Conservation (phyloP, 108 stramenopile genomes). For the Cyclostephanos tholiformis region DNA sequence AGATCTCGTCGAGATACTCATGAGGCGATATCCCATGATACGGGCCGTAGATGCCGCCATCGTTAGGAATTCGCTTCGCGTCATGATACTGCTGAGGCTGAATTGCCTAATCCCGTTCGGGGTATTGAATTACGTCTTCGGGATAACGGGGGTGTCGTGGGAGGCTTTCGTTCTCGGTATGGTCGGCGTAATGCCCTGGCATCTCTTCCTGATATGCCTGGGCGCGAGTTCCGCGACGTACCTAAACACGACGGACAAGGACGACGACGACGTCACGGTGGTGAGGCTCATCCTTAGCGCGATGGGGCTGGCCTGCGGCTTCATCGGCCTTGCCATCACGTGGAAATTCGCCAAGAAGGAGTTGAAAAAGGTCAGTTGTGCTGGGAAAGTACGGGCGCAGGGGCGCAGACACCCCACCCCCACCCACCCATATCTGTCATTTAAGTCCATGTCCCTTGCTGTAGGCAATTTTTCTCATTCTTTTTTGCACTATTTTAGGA, state of each 20-base stretch:
- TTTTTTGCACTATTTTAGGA: background rate
- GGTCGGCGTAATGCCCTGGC: slow-evolving; percentile 42
- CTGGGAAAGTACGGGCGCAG: no score
- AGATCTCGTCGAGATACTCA: slow-evolving; percentile 37
- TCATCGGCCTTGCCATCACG: slow-evolving; percentile 46
- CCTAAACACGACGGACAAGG: background rate
- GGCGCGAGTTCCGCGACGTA: slow-evolving; percentile 32
- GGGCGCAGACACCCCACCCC: no score
- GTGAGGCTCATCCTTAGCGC: slow-evolving; percentile 23
- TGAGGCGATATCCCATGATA: slow-evolving; percentile 39
- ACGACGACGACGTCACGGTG: slow-evolving; percentile 2
- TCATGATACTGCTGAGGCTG: slow-evolving; percentile 43
- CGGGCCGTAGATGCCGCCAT: slow-evolving; percentile 42
- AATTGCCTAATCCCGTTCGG: slow-evolving; percentile 46
- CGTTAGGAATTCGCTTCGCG: slow-evolving; percentile 29
- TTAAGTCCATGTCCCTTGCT: background rate
- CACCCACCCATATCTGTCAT: background rate
- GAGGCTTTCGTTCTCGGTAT: slow-evolving; percentile 26
- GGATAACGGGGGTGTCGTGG: slow-evolving; percentile 34
- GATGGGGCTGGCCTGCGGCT: slow-evolving; percentile 30
- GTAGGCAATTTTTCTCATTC: background rate
- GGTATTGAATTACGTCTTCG: slow-evolving; percentile 47
- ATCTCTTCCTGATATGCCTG: slow-evolving; percentile 37
- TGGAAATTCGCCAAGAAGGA: slow-evolving; percentile 53
- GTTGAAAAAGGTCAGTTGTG: slow-evolving; percentile 37